Base-by-base conservation (phyloP, 768 basidiomycete genomes). In the Leccinum variicolor region DNA sequence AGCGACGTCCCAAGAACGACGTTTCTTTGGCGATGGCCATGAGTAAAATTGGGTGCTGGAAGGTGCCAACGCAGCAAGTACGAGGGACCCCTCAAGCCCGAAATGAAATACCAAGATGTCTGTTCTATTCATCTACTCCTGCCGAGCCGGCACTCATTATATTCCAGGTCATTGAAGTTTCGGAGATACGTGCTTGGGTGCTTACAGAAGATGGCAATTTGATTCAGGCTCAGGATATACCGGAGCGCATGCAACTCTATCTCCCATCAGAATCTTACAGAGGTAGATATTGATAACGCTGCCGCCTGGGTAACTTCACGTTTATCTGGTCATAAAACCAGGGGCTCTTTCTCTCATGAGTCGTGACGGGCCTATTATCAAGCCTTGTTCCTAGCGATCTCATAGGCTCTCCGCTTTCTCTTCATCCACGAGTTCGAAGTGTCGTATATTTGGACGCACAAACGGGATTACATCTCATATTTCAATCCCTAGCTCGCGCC, bases 31-130 rank as follows among this genome's bases (percentile, higher is more conserved):
- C 33, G 91, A 95, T 62, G 97, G 97, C 8, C 87, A 89, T 65
- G 95, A 98, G 62, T 99, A 96, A 69, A 93, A 94, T 64, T 95
- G 92, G 89, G 95, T 94, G 14, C 72, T 99, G 45, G 87, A 78
- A 48, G 92, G 87, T 6, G 95, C 94, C 29, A 90, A 92, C 2
- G 80, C 79, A 43, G 70, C 67, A 2, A 73, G 23, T 76, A 73
- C 9, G 77, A 79, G 23, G 77, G 81, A 28, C 63, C 69, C 14
- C 76, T 77, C 48, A 92, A 90, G 65, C 77, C 80, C 9, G 89
- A 92, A 54, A 90, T 90, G 80, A 88, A 82, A 68, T 92, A 92
- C 65, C 85, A 87, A 61, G 94, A 97, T 70, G 92, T 96, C 63
- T 48, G 75, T 65, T 15, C 26, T 33, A 55, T 57, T 65, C 14